Evolutionary conservation across 2,329 filamentous ascomycete genomes (phyloP), one percentile per base, ranked within the genome.

Genomic region (Fusarium coicis): DNA sequence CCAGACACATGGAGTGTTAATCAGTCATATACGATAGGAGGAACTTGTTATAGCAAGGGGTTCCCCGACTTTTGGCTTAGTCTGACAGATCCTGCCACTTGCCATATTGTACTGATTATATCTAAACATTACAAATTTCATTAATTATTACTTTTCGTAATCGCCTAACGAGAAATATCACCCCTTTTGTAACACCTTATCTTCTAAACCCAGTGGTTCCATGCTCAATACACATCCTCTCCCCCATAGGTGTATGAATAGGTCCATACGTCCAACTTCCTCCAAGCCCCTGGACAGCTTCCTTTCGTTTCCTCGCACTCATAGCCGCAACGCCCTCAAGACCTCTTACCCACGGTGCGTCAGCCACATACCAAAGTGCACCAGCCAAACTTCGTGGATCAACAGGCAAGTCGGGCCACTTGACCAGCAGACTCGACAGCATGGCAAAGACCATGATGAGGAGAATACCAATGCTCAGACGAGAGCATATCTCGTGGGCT

Each of bases 331-430:
- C 72, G 0, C 72, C 72, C 32, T 74, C 72, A 10, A 74, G 55
- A 3, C 61, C 68, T n/a, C 54, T 49, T 1, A 75, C 55, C 72
- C 72, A 74, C 0, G 72, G 72, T 4, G 72, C 68, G 12, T 76
- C 74, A 42, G 69, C 56, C 5, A 83, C 80, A 23, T 85, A 85
- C 70, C 82, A 85, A 80, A 86, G 77, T 9, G 82, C 78, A 5
- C 85, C 85, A 0, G 82, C 84, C 15, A 88, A 76, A 8, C 79
- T 85, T 28, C 84, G 82, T 36, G 85, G 86, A 39, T 86, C 84
- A 4, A 85, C 81, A 0, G 84, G 83, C 78, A 87, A 80, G 28
- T 80, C 79, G 4, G 83, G 85, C 82, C 82, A 86, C 36, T 74
- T 69, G 12, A 84, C 75, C 32, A 84, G 79, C 16, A 87, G 79